Base-by-base conservation (phyloP, 2,329 filamentous ascomycete species). In the Aspergillus intermedius region DNA sequence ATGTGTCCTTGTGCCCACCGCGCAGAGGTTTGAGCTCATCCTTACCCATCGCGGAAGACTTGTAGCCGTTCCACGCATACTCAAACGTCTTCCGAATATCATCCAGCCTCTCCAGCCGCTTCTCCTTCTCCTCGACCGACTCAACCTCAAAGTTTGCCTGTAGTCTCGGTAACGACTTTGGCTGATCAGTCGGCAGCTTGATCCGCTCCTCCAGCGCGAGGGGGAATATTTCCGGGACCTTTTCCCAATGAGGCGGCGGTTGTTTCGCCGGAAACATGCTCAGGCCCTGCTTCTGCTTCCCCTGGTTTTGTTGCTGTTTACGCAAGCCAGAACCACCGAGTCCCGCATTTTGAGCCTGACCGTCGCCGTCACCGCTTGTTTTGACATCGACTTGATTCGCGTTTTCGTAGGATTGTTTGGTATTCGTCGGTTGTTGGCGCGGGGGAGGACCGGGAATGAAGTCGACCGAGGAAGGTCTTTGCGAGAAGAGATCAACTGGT, bases 61-160 rank as follows among this genome's bases (percentile, higher is more conserved):
- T 86, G 71, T 97, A 97, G 32, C 87, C 88, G 3, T 74, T 70
- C 91, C 93, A 97, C 0, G 88, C 83, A 58, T 84, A 84, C 59
- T 80, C 73, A 66, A 94, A 87, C 49, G 90, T 86, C 5, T 79
- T 75, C 64, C 83, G 88, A 64, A 97, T 84, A 34, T 77, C 73
- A 7, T 75, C 74, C 49, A 86, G 77, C 49, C 87, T 83, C 45
- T 79, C 69, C 51, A 83, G 68, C 30, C 91, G 82, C 57, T 81
- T 81, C 43, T 76, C 75, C 59, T 80, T 83, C 23, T 76, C 77
- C 9, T 73, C 69, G 6, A 77, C 70, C 0, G 80, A 75, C 66
- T 95, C 90, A 28, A 74, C 64, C 42, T 75, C 65, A 62, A 95
- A 94, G 2, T 73, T 68, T 63, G 82, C 77, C 66, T 97, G 93